Evolutionary conservation across 2,329 filamentous ascomycete species (phyloP).

Genomic region (Colletotrichum karsti): DNA sequence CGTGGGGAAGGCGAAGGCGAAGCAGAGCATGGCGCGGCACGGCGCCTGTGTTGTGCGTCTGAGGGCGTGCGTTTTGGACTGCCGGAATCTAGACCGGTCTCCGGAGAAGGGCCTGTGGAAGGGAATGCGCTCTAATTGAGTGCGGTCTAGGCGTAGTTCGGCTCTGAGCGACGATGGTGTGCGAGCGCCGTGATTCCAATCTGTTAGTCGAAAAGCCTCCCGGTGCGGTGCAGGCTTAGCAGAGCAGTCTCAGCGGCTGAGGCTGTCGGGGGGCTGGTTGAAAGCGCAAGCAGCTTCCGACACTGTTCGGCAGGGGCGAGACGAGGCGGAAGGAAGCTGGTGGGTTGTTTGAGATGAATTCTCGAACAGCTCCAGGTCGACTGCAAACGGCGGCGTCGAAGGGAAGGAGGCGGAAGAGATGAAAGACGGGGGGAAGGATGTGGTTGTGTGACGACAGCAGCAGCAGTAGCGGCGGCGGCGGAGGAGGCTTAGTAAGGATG

Average conservation of each 20-base stretch:
- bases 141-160: constrained; percentile 12
- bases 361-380: constrained; percentile 12
- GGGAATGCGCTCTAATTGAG: constrained; percentile 25
- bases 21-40: constrained; percentile 21
- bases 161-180: background rate
- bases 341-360: background rate
- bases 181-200: background rate
- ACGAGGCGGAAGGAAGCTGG: background rate
- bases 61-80: constrained; percentile 16
- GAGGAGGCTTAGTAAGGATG: constrained; percentile 15
- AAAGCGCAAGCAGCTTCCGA: constrained; percentile 19
- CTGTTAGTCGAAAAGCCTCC: constrained; percentile 17
- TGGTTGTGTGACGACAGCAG: constrained; percentile 11
- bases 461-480: background rate
- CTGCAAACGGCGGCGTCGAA: constrained; percentile 25
- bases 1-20: constrained; percentile 9
- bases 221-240: background rate
- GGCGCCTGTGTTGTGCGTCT: background rate
- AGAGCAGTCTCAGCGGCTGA: constrained; percentile 19
- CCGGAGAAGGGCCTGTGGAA: constrained; percentile 1
- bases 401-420: background rate
- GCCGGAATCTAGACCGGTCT: constrained; percentile 11
- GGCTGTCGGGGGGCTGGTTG: constrained; percentile 1
- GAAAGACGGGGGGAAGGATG: background rate
- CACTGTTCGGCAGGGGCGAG: constrained; percentile 4